Conservation (phyloP, 371 early-diverging fungal genomes). For the Synchytrium microbalum region DNA sequence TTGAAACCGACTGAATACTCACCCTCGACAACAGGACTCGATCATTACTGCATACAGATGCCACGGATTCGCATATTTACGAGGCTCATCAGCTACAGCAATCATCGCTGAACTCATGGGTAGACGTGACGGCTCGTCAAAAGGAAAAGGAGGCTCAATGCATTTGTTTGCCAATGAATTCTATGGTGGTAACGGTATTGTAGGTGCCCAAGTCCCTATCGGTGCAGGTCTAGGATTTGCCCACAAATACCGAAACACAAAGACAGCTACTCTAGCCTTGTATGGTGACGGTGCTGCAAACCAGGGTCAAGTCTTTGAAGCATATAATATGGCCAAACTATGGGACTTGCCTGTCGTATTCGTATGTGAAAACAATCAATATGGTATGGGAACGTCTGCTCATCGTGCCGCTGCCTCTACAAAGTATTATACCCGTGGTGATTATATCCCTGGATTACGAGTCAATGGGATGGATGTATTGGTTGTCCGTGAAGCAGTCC, state of each 20-base stretch:
- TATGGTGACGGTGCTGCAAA: constrained; percentile 99
- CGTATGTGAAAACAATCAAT: constrained; percentile 98
- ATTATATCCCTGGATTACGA: constrained; percentile 93
- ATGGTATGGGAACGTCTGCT: constrained; percentile 98
- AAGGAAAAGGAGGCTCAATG: constrained; percentile 99
- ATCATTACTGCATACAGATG: constrained; percentile 98
- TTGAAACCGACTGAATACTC: background rate
- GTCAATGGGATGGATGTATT: constrained; percentile 94
- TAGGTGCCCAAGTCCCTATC: constrained; percentile 98
- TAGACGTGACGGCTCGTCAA: constrained; percentile 79
- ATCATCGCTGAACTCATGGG: constrained; percentile 58
- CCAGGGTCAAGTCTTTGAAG: constrained; percentile 99
- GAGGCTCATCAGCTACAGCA: constrained; percentile 51
- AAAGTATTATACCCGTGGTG: constrained; percentile 93
- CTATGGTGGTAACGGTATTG: constrained; percentile 99
- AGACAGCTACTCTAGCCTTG: constrained; percentile 78
- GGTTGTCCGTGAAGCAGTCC: constrained; percentile 81
- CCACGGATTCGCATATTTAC: constrained; percentile 94
- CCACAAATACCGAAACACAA: constrained; percentile 80
- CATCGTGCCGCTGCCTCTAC: constrained; percentile 85
- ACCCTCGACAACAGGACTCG: constrained; percentile 58
- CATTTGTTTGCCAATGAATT: constrained; percentile 97
- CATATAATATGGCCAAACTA: constrained; percentile 98
- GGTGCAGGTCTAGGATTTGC: constrained; percentile 96
- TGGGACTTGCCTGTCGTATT: constrained; percentile 96